Base-by-base conservation (phyloP, 2,329 filamentous ascomycete species). In the Fusarium nelsonii region DNA sequence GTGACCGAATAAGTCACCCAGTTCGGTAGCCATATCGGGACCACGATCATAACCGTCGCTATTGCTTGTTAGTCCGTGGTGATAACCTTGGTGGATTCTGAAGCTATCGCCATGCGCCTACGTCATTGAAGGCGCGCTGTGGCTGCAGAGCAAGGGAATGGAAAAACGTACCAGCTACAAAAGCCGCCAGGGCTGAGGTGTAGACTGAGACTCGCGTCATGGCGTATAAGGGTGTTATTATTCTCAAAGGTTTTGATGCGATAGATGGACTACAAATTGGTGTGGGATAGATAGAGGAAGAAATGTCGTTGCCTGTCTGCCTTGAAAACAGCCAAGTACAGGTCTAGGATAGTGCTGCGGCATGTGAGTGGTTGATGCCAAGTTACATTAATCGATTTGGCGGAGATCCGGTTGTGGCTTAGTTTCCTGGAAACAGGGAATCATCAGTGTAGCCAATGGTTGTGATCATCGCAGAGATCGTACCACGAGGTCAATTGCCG, bases 11-110 rank as follows among this genome's bases (percentile, higher is more conserved):
- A 93, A 56, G 85, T 84, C 51, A 94, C 82, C 92, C 92, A 96
- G 78, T 88, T 83, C 16, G 92, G 91, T 46, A 91, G 84, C 63
- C 88, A 81, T 71, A 93, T 91, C 56, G 91, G 87, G 40, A 87
- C 84, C 54, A 94, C 83, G 26, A 91, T 92, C 85, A 94, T 88
- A 65, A 85, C 85, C 32, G 90, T 92, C 59, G 90, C 91, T 93
- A 55, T 50, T 65, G 46, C 51, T 46, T 57, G 77, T 83, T 73
- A 83, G 78, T 57, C 69, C 30, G 18, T 33, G 44, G 23, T 60
- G 23, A 40, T 56, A n/a, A 36, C 51, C 37, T n/a, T 39, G 26
- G 37, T 48, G 39, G 36, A 26, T 23, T 50, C 37, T 50, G 33
- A 26, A 34, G 44, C 36, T 9, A 26, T 37, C 23, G 28, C 40